These are phyloP conservation scores for Ceratobasidium sp. DNA, from an alignment of 1,284 basidiomycete genomes.

Conservation along the genomic window DNA sequence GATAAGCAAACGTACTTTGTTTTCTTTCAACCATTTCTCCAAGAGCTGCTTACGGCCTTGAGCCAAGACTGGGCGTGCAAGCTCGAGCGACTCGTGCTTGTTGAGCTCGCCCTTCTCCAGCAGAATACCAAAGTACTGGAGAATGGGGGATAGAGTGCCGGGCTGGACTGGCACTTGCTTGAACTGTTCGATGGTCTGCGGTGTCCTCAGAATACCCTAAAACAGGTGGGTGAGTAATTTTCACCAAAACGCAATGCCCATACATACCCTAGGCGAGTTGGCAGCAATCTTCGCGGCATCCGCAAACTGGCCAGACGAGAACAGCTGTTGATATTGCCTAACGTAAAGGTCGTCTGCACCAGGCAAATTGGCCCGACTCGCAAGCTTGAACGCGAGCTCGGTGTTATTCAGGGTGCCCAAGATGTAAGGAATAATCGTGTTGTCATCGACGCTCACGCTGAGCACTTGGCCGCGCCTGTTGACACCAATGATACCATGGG, in stretches of 20 bases:
- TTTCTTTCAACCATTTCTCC: constrained; percentile 99
- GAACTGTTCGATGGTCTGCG: constrained; percentile 97
- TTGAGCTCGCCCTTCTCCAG: constrained; percentile 98
- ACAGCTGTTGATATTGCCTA: constrained; percentile 94
- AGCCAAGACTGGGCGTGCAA: constrained; percentile 94
- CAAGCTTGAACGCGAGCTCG: constrained; percentile 97
- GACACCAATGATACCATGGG: constrained; percentile 97
- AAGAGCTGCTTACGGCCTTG: constrained; percentile 98
- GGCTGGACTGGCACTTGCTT: constrained; percentile 92
- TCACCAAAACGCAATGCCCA: neutral
- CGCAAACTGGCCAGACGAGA: constrained; percentile 88
- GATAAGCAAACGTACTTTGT: constrained; percentile 72
- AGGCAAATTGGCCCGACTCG: constrained; percentile 95
- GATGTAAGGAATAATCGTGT: constrained; percentile 96
- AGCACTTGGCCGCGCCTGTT: constrained; percentile 99
- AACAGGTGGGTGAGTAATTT: constrained; percentile 10
- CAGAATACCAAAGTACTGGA: constrained; percentile 98
- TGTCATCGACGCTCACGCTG: constrained; percentile 96
- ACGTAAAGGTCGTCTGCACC: constrained; percentile 98
- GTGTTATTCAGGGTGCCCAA: constrained; percentile 95
- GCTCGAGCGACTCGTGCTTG: constrained; percentile 94
- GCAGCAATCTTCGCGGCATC: constrained; percentile 99
- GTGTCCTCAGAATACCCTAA: constrained; percentile 95
- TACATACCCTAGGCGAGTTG: constrained; percentile 86
- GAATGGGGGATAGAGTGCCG: constrained; percentile 93